Percentiles rank a stretch among this genome's conserved stretches.
phyloP scores from a whole-genome alignment of 2,329 filamentous ascomycete genomes.

The Penicillium paneum region DNA sequence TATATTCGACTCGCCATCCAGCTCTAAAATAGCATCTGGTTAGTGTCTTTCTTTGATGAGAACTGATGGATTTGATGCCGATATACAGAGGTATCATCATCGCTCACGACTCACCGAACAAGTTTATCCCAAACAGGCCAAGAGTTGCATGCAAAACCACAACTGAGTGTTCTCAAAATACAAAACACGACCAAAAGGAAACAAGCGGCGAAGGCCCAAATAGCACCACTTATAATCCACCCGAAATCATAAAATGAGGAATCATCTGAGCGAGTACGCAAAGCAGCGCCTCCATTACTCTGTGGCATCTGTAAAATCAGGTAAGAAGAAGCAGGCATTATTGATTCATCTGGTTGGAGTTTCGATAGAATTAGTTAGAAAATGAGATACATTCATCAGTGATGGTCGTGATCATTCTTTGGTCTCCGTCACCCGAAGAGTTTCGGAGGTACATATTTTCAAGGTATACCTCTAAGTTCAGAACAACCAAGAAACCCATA shows the following conservation, averaged over 20 bases:
- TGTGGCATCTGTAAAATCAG: neutral
- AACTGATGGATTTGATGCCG: neutral
- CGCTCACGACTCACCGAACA: neutral
- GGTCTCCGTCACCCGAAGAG: neutral
- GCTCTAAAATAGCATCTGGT: neutral
- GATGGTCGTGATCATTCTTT: neutral
- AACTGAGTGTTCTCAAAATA: too few relatives aligned
- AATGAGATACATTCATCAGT: neutral
- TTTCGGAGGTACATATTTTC: neutral
- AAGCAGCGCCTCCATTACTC: neutral
- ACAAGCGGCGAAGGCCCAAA: too few relatives aligned
- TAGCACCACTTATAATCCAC: too few relatives aligned
- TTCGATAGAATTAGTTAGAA: neutral
- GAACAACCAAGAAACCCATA: neutral
- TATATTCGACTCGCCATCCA: neutral
- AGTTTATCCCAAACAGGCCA: neutral
- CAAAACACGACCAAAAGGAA: too few relatives aligned
- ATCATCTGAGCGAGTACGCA: neutral
- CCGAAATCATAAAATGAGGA: too few relatives aligned
- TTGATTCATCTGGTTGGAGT: neutral
- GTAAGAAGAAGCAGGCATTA: too few relatives aligned
- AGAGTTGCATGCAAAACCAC: neutral
- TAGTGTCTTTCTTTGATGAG: neutral
- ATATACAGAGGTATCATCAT: neutral
- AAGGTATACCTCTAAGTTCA: neutral